Conservation (phyloP, 1,284 basidiomycete genomes). For the Polyporus tsugae region DNA sequence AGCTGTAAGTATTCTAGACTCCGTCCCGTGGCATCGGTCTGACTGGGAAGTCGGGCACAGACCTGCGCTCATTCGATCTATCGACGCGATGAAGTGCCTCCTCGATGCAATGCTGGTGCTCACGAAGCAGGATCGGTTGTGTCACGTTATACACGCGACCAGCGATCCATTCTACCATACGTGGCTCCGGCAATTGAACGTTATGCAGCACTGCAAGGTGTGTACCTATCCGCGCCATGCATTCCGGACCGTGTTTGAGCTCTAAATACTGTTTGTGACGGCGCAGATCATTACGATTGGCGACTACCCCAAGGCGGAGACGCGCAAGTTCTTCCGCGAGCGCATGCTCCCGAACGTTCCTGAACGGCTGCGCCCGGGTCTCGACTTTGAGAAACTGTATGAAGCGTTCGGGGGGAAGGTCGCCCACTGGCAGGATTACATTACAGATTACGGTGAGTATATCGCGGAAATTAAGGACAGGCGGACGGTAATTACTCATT, state of each 20-base stretch:
- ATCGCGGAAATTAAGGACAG: slow-evolving; percentile 7
- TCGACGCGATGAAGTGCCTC: slow-evolving; percentile 82
- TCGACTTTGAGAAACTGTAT: slow-evolving; percentile 78
- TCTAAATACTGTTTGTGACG: slow-evolving; percentile 14
- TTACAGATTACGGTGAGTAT: slow-evolving; percentile 68
- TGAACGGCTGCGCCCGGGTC: slow-evolving; percentile 54
- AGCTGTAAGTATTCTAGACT: slow-evolving; percentile 57
- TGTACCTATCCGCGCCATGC: slow-evolving; percentile 17
- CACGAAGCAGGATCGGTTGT: slow-evolving; percentile 84
- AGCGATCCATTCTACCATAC: slow-evolving; percentile 87
- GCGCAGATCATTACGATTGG: slow-evolving; percentile 77
- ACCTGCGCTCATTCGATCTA: slow-evolving; percentile 76
- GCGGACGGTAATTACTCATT: slow-evolving; percentile 6
- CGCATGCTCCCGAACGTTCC: slow-evolving; percentile 69
- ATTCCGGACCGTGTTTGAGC: neutral
- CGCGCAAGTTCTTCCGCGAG: slow-evolving; percentile 69
- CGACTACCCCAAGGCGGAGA: slow-evolving; percentile 78
- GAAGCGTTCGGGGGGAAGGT: slow-evolving; percentile 85
- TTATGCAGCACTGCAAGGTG: slow-evolving; percentile 84
- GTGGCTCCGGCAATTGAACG: slow-evolving; percentile 78
- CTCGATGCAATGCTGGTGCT: slow-evolving; percentile 86
- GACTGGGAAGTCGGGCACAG: slow-evolving; percentile 43
- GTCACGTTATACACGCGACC: slow-evolving; percentile 85
- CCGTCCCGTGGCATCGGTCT: neutral
- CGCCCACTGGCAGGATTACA: slow-evolving; percentile 81